Evolutionary conservation across 805 yeast species (phyloP), one percentile per base, ranked within the genome.

Genomic region (Yamadazyma sp.): DNA sequence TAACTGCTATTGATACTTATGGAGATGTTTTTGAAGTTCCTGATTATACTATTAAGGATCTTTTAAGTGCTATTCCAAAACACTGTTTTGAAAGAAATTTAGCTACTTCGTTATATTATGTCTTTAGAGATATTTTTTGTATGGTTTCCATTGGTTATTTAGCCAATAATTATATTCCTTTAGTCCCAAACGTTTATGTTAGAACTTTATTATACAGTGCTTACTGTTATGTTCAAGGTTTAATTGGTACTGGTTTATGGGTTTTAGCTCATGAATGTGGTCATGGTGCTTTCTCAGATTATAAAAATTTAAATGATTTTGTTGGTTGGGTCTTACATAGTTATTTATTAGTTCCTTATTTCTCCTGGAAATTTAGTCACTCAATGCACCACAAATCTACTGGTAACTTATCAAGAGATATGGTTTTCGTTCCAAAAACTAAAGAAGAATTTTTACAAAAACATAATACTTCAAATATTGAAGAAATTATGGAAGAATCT

Each of bases 201-300:
- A 72, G 93, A 44, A 71, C 73, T 39, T 55, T 63, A 6, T 73
- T 75, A 31, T 43, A 43, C 28, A 10, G 34, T 23, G 44, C 30
- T n/a, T 40, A 43, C 27, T 28, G 27, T 20, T 24, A 24, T 12
- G 36, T 39, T 27, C 43, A 35, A 26, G 87, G 91, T 19, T 63
- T 85, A 36, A 75, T 82, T 41, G 80, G 80, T 39, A 80, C 88
- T 20, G 95, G 95, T 30, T 35, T 81, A 31, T 86, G 95, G 95
- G 82, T 86, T 32, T 55, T 86, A 64, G 93, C 94, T 35, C 95
- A 86, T 61, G 95, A 86, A 62, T 86, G 95, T 69, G 95, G 95
- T 42, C 95, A 86, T 59, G 82, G 78, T 49, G 95, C 95, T 15
- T 86, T 86, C 60, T 72, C 82, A 25, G 85, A 82, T 50, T 80